Conservation (phyloP, 2,329 filamentous ascomycete genomes). For the Exophiala viscosa region DNA sequence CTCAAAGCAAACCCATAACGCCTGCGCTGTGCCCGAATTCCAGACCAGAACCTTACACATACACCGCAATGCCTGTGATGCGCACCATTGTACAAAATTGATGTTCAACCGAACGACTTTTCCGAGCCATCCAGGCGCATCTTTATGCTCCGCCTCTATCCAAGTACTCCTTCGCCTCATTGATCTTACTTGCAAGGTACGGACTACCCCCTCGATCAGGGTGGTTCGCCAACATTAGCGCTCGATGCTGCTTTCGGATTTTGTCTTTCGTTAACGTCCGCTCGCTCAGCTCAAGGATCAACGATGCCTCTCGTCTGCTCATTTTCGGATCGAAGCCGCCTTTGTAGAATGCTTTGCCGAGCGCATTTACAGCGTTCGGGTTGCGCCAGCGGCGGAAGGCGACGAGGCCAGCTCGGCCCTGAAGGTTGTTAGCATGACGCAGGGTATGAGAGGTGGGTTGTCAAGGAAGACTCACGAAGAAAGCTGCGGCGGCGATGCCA, state of each 20-base stretch:
- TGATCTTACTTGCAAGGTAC: constrained; percentile 95
- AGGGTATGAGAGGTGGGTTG: neutral
- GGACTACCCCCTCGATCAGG: constrained; percentile 95
- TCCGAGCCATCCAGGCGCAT: neutral
- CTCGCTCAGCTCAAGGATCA: constrained; percentile 92
- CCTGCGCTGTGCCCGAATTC: constrained; percentile 17
- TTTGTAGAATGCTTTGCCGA: constrained; percentile 95
- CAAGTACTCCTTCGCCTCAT: constrained; percentile 94
- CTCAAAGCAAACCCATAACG: constrained; percentile 1
- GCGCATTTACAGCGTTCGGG: constrained; percentile 59
- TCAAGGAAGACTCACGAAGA: constrained; percentile 63
- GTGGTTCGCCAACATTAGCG: constrained; percentile 95
- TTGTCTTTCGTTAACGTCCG: constrained; percentile 85
- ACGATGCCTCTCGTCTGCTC: constrained; percentile 82
- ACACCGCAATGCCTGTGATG: neutral
- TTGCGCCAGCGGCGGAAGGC: constrained; percentile 79
- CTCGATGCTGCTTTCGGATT: constrained; percentile 90
- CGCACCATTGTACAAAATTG: too few species aligned
- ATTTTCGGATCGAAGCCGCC: constrained; percentile 96
- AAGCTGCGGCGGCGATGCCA: constrained; percentile 58
- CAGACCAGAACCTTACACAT: neutral
- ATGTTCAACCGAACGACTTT: too few species aligned
- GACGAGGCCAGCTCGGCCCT: constrained; percentile 91
- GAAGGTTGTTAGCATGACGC: constrained; percentile 7
- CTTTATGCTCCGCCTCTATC: constrained; percentile 59